phyloP scores from a whole-genome alignment of 163 green algal genomes.

The Volvox carteri region DNA sequence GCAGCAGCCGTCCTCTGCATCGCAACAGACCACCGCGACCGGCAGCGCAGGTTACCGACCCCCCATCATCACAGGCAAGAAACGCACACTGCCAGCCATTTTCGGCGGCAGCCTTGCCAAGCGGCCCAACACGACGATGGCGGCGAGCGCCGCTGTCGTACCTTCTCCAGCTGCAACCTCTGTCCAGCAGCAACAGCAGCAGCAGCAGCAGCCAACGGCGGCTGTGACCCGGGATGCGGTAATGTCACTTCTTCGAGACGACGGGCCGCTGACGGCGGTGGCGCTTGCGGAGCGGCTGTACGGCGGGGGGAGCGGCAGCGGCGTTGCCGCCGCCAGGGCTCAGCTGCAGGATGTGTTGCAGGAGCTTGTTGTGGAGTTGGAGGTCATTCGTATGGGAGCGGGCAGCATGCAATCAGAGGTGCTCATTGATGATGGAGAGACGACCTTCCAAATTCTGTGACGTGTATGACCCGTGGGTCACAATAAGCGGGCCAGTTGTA shows the following conservation, averaged over 20 bases:
- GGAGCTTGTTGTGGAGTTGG: conserved; percentile 42
- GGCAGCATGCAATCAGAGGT: conserved; percentile 23
- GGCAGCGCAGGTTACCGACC: not conserved
- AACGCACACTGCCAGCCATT: conserved; percentile 13
- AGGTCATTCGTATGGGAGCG: conserved; percentile 19
- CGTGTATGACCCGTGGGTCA: not conserved
- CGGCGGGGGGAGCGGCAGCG: not conserved
- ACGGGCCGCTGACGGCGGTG: conserved; percentile 24
- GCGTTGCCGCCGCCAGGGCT: not conserved
- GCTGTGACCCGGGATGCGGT: not conserved
- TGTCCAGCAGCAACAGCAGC: too few species aligned
- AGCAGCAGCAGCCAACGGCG: not conserved
- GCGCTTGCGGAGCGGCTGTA: conserved; percentile 10
- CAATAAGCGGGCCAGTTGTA: not conserved
- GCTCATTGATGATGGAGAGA: not conserved
- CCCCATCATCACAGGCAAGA: not conserved
- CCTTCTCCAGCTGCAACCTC: not conserved
- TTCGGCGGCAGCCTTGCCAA: conserved; percentile 10
- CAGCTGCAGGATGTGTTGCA: not conserved
- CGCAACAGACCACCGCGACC: not conserved
- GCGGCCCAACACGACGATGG: not conserved
- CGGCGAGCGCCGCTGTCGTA: not conserved
- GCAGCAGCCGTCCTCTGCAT: not conserved
- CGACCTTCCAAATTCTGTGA: conserved; percentile 46
- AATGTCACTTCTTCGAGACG: not conserved